A percentile compares a stretch with the other conserved stretches of the same genome.
phyloP scores from a whole-genome alignment of 2,329 filamentous ascomycete genomes.

The Fusarium nematophilum region DNA sequence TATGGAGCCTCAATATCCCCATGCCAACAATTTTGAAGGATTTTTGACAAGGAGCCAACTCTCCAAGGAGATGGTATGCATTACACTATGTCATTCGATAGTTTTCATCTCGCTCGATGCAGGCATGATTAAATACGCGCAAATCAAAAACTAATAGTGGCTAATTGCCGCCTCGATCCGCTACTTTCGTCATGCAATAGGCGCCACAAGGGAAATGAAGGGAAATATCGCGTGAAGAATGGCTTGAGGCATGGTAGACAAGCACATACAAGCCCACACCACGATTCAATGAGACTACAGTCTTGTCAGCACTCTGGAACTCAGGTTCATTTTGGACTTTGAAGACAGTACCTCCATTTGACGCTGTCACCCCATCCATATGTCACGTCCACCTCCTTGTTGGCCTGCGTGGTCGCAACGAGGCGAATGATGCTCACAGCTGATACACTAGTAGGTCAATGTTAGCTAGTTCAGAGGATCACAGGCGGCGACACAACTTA shows the following conservation, averaged over 20 bases:
- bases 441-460: constrained; percentile 1
- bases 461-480: not conserved
- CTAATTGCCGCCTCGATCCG: not conserved
- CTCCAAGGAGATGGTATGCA: too few species aligned
- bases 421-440: constrained; percentile 17
- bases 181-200: not conserved
- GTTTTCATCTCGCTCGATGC: too few species aligned
- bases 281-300: constrained; percentile 19
- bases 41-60: too few species aligned
- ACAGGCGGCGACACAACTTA: not conserved
- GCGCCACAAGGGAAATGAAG: not conserved
- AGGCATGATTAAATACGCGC: too few species aligned
- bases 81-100: too few species aligned
- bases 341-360: constrained; percentile 9
- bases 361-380: not conserved
- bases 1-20: too few species aligned
- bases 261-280: constrained; percentile 20
- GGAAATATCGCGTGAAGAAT: constrained; percentile 1
- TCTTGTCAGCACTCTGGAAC: not conserved
- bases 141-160: not conserved
- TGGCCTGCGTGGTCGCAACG: not conserved
- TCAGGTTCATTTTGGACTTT: not conserved
- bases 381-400: not conserved
- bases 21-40: too few species aligned
- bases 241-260: constrained; percentile 21